Evolutionary conservation across 331 rosid genomes (phyloP).

Genomic region (Quercus tomentella): DNA sequence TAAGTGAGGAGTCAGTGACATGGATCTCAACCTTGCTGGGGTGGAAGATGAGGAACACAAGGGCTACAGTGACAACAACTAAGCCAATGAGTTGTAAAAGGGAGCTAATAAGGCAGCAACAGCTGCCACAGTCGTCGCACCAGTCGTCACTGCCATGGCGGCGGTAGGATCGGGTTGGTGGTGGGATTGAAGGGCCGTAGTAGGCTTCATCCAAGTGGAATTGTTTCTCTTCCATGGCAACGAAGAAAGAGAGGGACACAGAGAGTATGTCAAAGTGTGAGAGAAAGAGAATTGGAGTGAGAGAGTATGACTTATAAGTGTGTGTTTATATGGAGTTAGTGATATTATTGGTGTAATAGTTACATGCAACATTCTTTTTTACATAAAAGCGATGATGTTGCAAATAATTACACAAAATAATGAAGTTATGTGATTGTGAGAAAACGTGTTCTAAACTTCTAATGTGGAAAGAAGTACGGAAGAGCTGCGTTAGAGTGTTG

Average conservation of each 20-base stretch:
- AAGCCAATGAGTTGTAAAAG: conserved; percentile 30
- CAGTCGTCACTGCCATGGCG: background rate
- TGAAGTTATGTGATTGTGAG: background rate
- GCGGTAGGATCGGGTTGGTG: conserved; percentile 5
- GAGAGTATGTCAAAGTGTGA: background rate
- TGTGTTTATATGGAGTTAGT: background rate
- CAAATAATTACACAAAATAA: background rate
- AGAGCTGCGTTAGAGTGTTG: background rate
- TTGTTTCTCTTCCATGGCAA: conserved; percentile 2
- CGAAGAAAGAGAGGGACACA: background rate
- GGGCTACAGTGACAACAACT: conserved; percentile 22
- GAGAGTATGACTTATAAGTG: background rate
- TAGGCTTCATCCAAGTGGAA: conserved; percentile 15
- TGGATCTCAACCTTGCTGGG: conserved; percentile 43
- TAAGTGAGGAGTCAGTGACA: conserved; percentile 44
- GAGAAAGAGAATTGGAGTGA: background rate
- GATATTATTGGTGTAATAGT: background rate
- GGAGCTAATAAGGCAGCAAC: conserved; percentile 6
- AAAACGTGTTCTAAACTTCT: background rate
- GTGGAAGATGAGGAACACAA: conserved; percentile 36
- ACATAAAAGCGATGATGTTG: too few species aligned
- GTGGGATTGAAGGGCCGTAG: conserved; percentile 27
- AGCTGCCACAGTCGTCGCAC: background rate
- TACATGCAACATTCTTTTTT: too few species aligned
- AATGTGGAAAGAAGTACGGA: background rate